Evolutionary conservation across 2,329 filamentous ascomycete species (phyloP).

Genomic region (Hypoxylon sp.): DNA sequence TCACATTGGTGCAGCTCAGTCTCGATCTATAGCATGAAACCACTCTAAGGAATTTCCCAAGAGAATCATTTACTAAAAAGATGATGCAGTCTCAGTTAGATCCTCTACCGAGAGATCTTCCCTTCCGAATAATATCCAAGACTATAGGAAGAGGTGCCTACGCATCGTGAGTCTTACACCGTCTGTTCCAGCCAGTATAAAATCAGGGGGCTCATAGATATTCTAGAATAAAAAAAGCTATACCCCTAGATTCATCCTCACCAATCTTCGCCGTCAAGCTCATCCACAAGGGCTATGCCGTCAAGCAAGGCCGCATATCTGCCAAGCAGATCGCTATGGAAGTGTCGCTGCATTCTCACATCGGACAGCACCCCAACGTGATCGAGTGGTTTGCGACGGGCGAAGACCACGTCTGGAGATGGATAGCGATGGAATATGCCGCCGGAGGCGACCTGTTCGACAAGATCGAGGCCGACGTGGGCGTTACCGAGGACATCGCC

Average conservation of each 20-base stretch:
- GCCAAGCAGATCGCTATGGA: conserved; percentile 92
- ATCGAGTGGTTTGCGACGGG: conserved; percentile 91
- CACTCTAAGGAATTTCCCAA: conserved; percentile 1
- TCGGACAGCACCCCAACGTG: conserved; percentile 90
- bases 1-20: conserved; percentile 15
- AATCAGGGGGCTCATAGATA: conserved; percentile 21
- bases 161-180: conserved; percentile 75
- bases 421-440: conserved; percentile 98
- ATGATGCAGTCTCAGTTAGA: conserved; percentile 85
- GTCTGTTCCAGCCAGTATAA: conserved; percentile 13
- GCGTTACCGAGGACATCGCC: conserved; percentile 91
- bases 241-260: conserved; percentile 70
- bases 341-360: conserved; percentile 85
- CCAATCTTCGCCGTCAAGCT: conserved; percentile 98
- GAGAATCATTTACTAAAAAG: conserved; percentile 37
- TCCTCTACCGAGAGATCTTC: conserved; percentile 82
- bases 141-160: conserved; percentile 97
- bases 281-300: conserved; percentile 96
- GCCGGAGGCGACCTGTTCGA: conserved; percentile 97
- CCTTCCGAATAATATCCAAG: conserved; percentile 93
- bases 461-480: conserved; percentile 98
- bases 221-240: conserved; percentile 87
- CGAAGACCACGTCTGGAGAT: conserved; percentile 86
- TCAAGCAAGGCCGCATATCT: conserved; percentile 86
- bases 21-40: background rate